Percentiles rank a stretch among this genome's conserved stretches.
phyloP scores from a whole-genome alignment of 441 rosid genomes.

The Macaranga tanarius region DNA sequence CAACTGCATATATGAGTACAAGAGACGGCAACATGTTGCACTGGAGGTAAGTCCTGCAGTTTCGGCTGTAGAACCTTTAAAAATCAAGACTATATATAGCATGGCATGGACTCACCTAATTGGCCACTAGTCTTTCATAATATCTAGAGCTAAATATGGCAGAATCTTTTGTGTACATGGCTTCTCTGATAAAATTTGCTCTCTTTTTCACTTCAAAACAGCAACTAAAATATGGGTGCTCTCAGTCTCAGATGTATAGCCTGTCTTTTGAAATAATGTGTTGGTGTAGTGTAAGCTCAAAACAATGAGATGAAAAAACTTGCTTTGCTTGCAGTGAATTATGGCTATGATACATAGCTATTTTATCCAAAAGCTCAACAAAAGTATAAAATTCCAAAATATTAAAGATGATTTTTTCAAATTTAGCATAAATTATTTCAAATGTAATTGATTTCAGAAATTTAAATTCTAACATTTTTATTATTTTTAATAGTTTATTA shows the following conservation, averaged over 20 bases:
- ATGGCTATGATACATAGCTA: no score
- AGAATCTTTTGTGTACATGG: slow-evolving; percentile 45
- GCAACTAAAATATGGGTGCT: slow-evolving; percentile 25
- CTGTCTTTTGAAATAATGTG: slow-evolving; percentile 17
- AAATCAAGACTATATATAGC: slow-evolving; percentile 28
- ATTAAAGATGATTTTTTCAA: no score
- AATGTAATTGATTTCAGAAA: no score
- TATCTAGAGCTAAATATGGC: slow-evolving; percentile 33
- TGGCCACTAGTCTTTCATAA: slow-evolving; percentile 39
- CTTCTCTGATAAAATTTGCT: slow-evolving; percentile 25
- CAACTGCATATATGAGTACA: slow-evolving; percentile 29
- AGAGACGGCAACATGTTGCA: slow-evolving; percentile 38
- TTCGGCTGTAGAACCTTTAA: slow-evolving; percentile 41
- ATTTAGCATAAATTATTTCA: no score
- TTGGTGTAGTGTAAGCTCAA: neutral
- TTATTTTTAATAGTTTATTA: no score
- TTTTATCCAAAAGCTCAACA: no score
- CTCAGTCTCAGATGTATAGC: slow-evolving; percentile 28
- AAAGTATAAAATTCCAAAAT: no score
- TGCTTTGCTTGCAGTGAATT: neutral
- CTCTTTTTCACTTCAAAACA: slow-evolving; percentile 30
- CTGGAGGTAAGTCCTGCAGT: slow-evolving; percentile 49
- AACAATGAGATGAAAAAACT: neutral
- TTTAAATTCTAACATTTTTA: no score
- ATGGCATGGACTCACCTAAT: slow-evolving; percentile 33